Conservation (phyloP, 1,284 basidiomycete genomes). For the Afroboletus lepidellus region DNA sequence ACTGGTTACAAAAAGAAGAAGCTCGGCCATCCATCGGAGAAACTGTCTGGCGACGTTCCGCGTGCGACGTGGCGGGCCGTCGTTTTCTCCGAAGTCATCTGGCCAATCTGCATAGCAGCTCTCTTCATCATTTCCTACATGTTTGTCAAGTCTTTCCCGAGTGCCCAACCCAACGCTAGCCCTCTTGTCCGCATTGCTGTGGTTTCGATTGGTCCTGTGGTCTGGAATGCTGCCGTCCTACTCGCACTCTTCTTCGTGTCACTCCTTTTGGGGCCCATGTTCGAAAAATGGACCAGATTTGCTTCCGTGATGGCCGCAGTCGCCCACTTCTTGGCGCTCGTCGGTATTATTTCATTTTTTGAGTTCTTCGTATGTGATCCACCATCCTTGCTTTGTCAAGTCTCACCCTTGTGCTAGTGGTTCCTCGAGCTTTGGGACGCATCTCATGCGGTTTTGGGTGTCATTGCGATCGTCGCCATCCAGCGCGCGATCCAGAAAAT, state of each 20-base stretch:
- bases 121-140: slow-evolving; percentile 88
- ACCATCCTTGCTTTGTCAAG: neutral
- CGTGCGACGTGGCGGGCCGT: slow-evolving; percentile 87
- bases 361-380: slow-evolving; percentile 84
- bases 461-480: slow-evolving; percentile 83
- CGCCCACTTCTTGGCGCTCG: slow-evolving; percentile 76
- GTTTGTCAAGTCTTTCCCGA: slow-evolving; percentile 86
- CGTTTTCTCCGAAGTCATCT: slow-evolving; percentile 83
- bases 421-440: slow-evolving; percentile 97
- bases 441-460: slow-evolving; percentile 87
- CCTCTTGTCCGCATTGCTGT: slow-evolving; percentile 90
- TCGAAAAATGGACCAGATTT: slow-evolving; percentile 85
- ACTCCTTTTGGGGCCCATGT: slow-evolving; percentile 88
- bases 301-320: slow-evolving; percentile 88
- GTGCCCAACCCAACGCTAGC: slow-evolving; percentile 56
- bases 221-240: slow-evolving; percentile 92
- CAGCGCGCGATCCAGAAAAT: slow-evolving; percentile 93
- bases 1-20: slow-evolving; percentile 99
- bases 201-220: slow-evolving; percentile 90
- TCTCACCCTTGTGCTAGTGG: slow-evolving; percentile 58
- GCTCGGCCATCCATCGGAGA: slow-evolving; percentile 93
- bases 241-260: slow-evolving; percentile 88
- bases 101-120: slow-evolving; percentile 74
- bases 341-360: slow-evolving; percentile 88
- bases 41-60: slow-evolving; percentile 88